phyloP scores from a whole-genome alignment of 2,329 filamentous ascomycete species.

The Colletotrichum euphorbiae region DNA sequence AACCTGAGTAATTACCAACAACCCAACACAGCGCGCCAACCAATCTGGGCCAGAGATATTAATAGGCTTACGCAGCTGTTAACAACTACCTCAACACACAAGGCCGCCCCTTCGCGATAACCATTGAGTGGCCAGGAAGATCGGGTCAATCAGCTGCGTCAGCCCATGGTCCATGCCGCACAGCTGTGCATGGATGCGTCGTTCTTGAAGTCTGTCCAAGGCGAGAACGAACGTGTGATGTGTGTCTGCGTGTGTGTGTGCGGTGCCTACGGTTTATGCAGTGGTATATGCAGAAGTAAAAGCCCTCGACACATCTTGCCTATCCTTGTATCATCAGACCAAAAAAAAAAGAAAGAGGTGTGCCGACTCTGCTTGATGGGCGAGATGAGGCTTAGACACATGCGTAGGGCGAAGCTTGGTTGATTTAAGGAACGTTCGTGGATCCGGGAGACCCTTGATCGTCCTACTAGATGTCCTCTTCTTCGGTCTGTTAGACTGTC shows the following conservation, averaged over 20 bases:
- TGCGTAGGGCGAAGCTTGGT: constrained; percentile 22
- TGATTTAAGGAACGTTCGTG: too few species aligned
- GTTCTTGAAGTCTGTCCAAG: neutral
- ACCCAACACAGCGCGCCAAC: neutral
- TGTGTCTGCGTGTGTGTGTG: neutral
- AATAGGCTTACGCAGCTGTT: neutral
- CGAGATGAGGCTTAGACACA: constrained; percentile 20
- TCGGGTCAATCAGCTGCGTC: constrained; percentile 20
- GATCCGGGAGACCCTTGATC: neutral
- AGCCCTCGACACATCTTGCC: too few species aligned
- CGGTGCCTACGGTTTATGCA: neutral
- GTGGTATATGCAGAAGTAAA: too few species aligned
- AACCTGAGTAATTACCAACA: neutral
- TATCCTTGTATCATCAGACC: too few species aligned
- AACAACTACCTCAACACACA: neutral
- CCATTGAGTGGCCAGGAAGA: neutral
- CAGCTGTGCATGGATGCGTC: constrained; percentile 19
- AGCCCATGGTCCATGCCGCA: neutral
- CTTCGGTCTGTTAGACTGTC: neutral
- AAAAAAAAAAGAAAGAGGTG: too few species aligned
- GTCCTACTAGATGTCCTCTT: neutral
- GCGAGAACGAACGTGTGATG: neutral
- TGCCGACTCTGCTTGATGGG: neutral
- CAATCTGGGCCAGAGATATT: neutral
- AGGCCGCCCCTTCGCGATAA: neutral